These are phyloP conservation scores for Apophysomyces variabilis DNA, from an alignment of 371 early-diverging fungal genomes.

Conservation along the genomic window DNA sequence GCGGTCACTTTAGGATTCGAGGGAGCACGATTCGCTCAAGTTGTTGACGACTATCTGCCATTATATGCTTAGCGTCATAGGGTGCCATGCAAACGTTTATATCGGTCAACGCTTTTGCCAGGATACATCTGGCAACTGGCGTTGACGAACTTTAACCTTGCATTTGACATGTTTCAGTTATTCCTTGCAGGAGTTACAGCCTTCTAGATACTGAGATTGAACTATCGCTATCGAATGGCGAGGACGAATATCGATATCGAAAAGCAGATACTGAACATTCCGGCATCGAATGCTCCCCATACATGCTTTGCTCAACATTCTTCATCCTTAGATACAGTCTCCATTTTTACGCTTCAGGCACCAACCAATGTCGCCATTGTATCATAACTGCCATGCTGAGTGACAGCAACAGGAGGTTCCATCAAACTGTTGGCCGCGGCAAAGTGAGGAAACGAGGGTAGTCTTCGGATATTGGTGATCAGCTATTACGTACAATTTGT, in stretches of 20 bases:
- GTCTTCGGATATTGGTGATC: neutral
- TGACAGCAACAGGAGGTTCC: neutral
- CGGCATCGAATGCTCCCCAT: neutral
- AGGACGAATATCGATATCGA: neutral
- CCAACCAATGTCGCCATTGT: neutral
- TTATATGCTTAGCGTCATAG: neutral
- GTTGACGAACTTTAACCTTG: neutral
- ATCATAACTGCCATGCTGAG: neutral
- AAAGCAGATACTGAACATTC: neutral
- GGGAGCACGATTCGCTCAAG: neutral
- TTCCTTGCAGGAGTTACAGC: neutral
- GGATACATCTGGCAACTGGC: neutral
- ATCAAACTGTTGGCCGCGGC: neutral
- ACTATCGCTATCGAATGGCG: neutral
- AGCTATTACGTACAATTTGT: neutral
- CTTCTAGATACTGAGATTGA: neutral
- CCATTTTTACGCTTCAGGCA: neutral
- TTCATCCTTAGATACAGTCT: neutral
- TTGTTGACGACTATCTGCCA: neutral
- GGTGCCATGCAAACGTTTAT: neutral
- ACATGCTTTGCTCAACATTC: neutral
- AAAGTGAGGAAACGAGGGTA: neutral
- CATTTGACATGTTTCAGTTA: neutral
- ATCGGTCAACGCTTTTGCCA: neutral
- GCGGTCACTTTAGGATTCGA: neutral